Base-by-base conservation (phyloP, 108 stramenopile species). In the Poteriospumella lacustris region DNA sequence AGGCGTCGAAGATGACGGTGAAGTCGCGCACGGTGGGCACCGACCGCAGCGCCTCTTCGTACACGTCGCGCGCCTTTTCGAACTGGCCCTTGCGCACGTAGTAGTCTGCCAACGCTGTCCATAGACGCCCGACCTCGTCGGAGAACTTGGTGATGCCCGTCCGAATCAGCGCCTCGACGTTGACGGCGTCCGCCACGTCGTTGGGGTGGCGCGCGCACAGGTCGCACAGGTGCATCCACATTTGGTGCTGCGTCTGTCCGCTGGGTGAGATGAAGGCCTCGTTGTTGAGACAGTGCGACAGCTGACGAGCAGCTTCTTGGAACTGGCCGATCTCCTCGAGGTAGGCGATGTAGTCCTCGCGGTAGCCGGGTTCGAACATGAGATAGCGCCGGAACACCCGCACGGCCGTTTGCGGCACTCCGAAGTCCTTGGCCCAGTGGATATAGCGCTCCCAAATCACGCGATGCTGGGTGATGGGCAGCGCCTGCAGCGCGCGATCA, bases 51-150 rank as follows among this genome's bases (percentile, higher is more conserved):
- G 90, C 96, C 82, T 97, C 98, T 85, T 99, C 98, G 80, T 96
- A 97, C 0, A 99, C 90, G 42, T 88, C 87, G 40, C 96, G 85
- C 1, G 98, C 98, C 83, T 92, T 68, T 75, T 97, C 96, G 82
- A 99, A 97, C 80, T 91, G 90, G 36, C 98, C 98, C 41, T 89
- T 84, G 64, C 95, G 91, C 76, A 95, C 92, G 87, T 94, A 91
- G 64, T 90, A 91, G 79, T 93, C 92, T 0, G 98, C 96, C 60
- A 97, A 86, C 78, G 29, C 33, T 3, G 41, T 9, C 96, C 96
- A 99, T 19, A 99, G 82, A 1, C 89, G 87, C 0, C 95, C 98
- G 58, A 93, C 91, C 88, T 97, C 91, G 84, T 95, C 94, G 31
- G 88, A 82, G 52, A 92, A 92, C 67, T 85, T 59, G 62, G 86